phyloP scores from a whole-genome alignment of 108 stramenopile genomes.

The Thalassiosira profunda region DNA sequence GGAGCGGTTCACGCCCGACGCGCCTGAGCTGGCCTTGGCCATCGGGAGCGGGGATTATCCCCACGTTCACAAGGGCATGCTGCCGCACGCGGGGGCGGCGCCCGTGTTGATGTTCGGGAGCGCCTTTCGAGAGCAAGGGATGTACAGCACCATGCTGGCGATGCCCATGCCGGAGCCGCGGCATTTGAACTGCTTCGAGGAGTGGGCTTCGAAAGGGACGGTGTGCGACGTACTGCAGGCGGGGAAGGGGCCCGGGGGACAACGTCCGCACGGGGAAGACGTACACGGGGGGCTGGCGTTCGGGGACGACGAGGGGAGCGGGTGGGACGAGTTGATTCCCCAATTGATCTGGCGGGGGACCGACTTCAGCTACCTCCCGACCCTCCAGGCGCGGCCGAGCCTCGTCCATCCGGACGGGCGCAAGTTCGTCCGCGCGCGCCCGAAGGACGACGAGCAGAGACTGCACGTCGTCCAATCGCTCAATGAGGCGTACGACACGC shows the following conservation, averaged over 20 bases:
- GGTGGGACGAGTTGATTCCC: constrained; percentile 24
- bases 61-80: background rate
- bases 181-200: constrained; percentile 8
- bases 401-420: background rate
- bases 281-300: constrained; percentile 1
- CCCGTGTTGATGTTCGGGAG: background rate
- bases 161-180: background rate
- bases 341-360: constrained; percentile 39
- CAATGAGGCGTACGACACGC: background rate
- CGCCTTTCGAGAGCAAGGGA: background rate
- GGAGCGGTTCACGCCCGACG: background rate
- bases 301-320: background rate
- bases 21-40: constrained; percentile 1
- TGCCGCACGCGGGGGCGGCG: background rate
- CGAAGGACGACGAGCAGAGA: background rate
- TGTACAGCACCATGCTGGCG: background rate
- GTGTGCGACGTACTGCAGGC: constrained; percentile 4
- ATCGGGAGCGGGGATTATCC: constrained; percentile 1
- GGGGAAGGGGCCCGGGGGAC: background rate
- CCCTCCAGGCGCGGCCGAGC: background rate
- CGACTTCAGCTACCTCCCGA: constrained; percentile 24
- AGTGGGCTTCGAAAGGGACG: background rate
- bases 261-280: too few species aligned
- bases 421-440: background rate
- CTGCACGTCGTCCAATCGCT: too few species aligned